These are phyloP conservation scores for Aspergillus viridinutans DNA, from an alignment of 2,329 filamentous ascomycete genomes.

Conservation along the genomic window DNA sequence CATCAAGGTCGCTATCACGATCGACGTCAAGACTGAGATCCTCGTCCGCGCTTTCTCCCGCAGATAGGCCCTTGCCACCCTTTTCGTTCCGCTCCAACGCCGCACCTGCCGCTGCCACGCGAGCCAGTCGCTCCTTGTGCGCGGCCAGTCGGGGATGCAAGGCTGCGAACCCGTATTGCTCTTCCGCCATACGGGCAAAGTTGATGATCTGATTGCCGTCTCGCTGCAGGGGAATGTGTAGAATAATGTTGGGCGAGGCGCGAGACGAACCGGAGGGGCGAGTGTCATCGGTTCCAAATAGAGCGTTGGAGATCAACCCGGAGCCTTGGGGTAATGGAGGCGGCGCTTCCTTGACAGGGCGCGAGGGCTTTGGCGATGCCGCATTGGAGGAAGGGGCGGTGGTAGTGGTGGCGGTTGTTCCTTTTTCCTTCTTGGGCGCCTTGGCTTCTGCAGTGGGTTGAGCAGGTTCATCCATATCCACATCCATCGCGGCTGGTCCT, in stretches of 20 bases:
- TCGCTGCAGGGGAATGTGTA: conserved; percentile 76
- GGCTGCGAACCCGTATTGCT: conserved; percentile 90
- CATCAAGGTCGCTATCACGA: conserved; percentile 56
- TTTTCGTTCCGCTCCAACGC: conserved; percentile 73
- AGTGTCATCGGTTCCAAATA: conserved; percentile 52
- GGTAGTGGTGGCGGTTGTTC: conserved; percentile 39
- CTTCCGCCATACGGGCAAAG: conserved; percentile 88
- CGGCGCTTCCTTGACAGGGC: conserved; percentile 50
- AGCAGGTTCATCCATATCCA: conserved; percentile 27
- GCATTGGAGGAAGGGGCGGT: conserved; percentile 51
- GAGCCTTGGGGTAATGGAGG: conserved; percentile 58
- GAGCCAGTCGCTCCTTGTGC: conserved; percentile 78
- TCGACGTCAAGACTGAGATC: conserved; percentile 89
- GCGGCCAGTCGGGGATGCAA: conserved; percentile 87
- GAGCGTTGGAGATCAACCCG: conserved; percentile 59
- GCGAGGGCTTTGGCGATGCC: conserved; percentile 52
- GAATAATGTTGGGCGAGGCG: conserved; percentile 70
- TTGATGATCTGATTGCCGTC: conserved; percentile 90
- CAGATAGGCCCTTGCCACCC: conserved; percentile 59
- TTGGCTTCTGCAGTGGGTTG: conserved; percentile 17
- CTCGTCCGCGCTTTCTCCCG: conserved; percentile 71
- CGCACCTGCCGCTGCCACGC: conserved; percentile 83
- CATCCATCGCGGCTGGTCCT: conserved; percentile 30
- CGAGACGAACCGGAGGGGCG: conserved; percentile 40
- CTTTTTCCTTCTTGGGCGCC: conserved; percentile 40